Base-by-base conservation (phyloP, 2,329 filamentous ascomycete genomes). In the Dryadomyces quercivorus region DNA sequence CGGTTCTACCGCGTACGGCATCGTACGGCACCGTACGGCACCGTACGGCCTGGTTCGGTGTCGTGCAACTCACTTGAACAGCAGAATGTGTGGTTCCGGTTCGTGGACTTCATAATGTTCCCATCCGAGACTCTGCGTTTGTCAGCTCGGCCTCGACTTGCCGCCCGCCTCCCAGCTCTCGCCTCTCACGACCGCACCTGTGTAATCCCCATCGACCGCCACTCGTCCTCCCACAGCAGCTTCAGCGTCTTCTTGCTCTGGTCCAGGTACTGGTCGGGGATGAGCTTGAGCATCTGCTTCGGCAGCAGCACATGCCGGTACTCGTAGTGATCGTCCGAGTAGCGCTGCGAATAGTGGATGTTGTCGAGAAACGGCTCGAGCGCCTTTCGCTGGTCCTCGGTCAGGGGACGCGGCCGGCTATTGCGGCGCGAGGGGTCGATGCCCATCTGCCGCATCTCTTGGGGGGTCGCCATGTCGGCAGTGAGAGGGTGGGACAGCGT, bases 21-120 rank as follows among this genome's bases (percentile, higher is more conserved):
- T 31, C 8, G 26, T 31, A 5, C 26, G 26, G 4, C n/a, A n/a
- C n/a, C 4, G 26, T 31, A 31, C 26, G 26, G 26, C 26, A 4
- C 8, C 8, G 26, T 31, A 5, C 26, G 26, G 4, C n/a, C n/a
- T n/a, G n/a, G 26, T 8, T 31, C 26, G 26, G 26, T 31, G 26
- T 31, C 26, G 26, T 31, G 26, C 26, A 31, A 31, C 87, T 70
- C 74, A 96, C 92, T 98, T 98, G 81, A 98, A 98, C 36, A 98
- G 81, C 54, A 98, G 80, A 65, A 98, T 98, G 70, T 98, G 93
- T 60, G 93, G 93, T 73, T 98, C 93, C 46, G 93, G 93, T 70
- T 97, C 93, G 70, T 98, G 93, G 54, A 98, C 93, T 71, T 98
- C 93, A 68, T 98, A 98, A 70, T 98, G 93, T 69, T 97, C 92